Conservation (phyloP, 1,139 yeast species). For the Saccharomycopsis phalli region DNA sequence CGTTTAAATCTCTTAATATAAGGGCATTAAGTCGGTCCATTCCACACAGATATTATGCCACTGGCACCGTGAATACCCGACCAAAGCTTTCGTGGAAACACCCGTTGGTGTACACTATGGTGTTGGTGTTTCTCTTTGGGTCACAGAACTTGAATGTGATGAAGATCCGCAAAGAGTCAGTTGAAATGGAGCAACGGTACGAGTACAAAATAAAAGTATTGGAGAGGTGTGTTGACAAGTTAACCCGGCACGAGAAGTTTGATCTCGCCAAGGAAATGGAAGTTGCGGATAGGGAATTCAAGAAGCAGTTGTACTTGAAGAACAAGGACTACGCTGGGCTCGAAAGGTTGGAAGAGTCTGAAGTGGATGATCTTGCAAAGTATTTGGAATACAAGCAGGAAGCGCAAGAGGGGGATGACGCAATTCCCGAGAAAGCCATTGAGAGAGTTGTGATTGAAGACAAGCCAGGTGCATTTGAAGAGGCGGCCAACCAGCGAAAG, state of each 20-base stretch:
- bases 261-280: constrained; percentile 8
- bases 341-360: constrained; percentile 7
- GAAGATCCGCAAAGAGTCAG: constrained; percentile 13
- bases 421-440: background rate
- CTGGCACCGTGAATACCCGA: too few species aligned
- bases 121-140: constrained; percentile 17
- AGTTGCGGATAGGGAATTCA: constrained; percentile 5
- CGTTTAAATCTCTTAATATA: too few species aligned
- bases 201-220: constrained; percentile 9
- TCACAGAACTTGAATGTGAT: constrained; percentile 17
- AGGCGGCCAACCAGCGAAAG: constrained; percentile 12
- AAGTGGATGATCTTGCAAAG: background rate
- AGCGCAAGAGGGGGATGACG: background rate
- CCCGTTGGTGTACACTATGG: constrained; percentile 12
- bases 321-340: constrained; percentile 9
- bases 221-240: constrained; percentile 4
- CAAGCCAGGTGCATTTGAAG: constrained; percentile 15
- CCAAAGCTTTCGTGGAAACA: constrained; percentile 1
- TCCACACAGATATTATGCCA: background rate
- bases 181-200: constrained; percentile 12
- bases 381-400: too few species aligned
- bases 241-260: constrained; percentile 7
- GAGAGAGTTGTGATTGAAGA: constrained; percentile 16
- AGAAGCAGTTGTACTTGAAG: constrained; percentile 11
- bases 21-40: background rate